Base-by-base conservation (phyloP, 768 basidiomycete genomes). In the Boletus rufocinnamomeus region DNA sequence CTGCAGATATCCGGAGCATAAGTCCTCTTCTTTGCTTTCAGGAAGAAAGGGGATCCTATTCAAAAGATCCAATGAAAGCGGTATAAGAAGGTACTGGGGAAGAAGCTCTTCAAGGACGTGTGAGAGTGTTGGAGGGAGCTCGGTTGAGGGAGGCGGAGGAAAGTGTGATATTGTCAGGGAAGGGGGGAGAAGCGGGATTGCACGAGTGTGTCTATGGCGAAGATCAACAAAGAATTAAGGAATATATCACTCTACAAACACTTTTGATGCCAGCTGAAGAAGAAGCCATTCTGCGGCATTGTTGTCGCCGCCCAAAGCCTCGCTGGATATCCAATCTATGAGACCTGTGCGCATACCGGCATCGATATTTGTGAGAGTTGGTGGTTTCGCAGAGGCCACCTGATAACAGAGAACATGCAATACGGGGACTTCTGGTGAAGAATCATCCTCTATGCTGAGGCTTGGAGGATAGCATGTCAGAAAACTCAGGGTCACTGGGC, bases 211-310 rank as follows among this genome's bases (percentile, higher is more conserved):
- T 27, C 91, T 93, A 59, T 41, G 21, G 28, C 9, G 49, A 48
- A 28, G 11, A 50, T 66, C 27, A 59, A 19, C 47, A 28, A 34
- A 23, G 40, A 55, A 46, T 47, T 8, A 49, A 44, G 11, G 28
- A 6, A 50, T 41, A n/a, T 10, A 7, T 50, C 6, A 35, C 16
- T 48, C 9, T 30, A 76, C 88, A 62, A 66, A 93, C 91, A 87
- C 82, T 73, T 80, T 80, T 30, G 86, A 79, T 17, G 88, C 77
- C 46, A 79, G 66, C 44, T 80, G 75, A 28, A 93, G 75, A 6
- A 93, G 75, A 8, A 89, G 76, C 87, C 88, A 92, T 72, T 92
- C 87, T 25, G 91, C 89, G 2, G 86, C 85, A 23, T 82, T 76
- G 32, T 64, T 70, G 66, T 94, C 91, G 5, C 88, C 87, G 0